These are phyloP conservation scores for Theileria parva DNA, from an alignment of 169 alveolate genomes.

Conservation along the genomic window DNA sequence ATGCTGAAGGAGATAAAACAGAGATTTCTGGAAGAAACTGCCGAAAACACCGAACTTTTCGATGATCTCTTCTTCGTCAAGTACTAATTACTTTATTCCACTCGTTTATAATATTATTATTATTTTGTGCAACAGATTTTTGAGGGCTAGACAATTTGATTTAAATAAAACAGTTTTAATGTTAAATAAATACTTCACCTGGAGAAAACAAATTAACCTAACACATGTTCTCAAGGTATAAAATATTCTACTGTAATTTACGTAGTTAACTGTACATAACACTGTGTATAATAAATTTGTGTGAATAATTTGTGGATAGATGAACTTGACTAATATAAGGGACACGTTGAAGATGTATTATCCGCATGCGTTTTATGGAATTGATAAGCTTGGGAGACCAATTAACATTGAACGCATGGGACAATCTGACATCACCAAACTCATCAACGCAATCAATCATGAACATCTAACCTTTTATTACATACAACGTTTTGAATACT, in stretches of 20 bases:
- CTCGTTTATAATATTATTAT: too few species aligned
- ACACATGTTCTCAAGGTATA: conserved; percentile 42
- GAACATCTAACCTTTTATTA: conserved; percentile 57
- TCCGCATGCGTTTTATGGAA: conserved; percentile 76
- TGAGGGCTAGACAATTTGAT: conserved; percentile 74
- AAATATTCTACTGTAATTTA: neutral
- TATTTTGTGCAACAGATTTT: conserved; percentile 35
- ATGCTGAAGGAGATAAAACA: conserved; percentile 46
- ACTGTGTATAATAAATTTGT: neutral
- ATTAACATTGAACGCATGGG: conserved; percentile 78
- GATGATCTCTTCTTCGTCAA: conserved; percentile 67
- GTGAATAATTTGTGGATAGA: conserved; percentile 9
- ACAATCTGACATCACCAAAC: conserved; percentile 57
- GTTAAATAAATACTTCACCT: conserved; percentile 70
- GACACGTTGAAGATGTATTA: conserved; percentile 52
- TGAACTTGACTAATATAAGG: conserved; percentile 38
- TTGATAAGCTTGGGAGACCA: conserved; percentile 73
- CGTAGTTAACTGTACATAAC: conserved; percentile 8
- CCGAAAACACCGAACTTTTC: conserved; percentile 46
- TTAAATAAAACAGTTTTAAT: conserved; percentile 69
- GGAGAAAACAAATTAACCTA: conserved; percentile 67
- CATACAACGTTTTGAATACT: conserved; percentile 62
- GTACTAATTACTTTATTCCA: conserved; percentile 1
- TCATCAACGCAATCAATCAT: conserved; percentile 30
- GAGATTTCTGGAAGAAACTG: conserved; percentile 32